A percentile compares a stretch with the other conserved stretches of the same genome.
Conservation (phyloP, 1,284 basidiomycete genomes). For the Tilletia horrida region DNA sequence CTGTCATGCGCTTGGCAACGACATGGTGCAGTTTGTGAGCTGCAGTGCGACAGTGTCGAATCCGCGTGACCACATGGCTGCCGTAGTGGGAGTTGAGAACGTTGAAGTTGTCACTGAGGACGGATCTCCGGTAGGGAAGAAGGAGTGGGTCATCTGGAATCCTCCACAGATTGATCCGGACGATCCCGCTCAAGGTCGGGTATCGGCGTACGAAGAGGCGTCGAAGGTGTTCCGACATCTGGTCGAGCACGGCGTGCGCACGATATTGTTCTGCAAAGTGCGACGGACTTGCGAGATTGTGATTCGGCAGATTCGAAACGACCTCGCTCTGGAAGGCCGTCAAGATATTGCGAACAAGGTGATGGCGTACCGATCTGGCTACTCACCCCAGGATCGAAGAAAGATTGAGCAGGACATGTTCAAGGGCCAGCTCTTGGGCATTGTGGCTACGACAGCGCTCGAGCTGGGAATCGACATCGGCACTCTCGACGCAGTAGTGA, state of each 20-base stretch:
- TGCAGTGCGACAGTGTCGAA: conserved; percentile 85
- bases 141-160: conserved; percentile 61
- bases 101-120: conserved; percentile 73
- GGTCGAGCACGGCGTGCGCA: conserved; percentile 74
- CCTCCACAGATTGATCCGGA: conserved; percentile 66
- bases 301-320: conserved; percentile 73
- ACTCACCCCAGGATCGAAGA: conserved; percentile 68
- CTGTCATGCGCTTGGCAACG: conserved; percentile 79
- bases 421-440: conserved; percentile 72
- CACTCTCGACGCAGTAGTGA: conserved; percentile 78
- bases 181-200: conserved; percentile 64
- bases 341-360: conserved; percentile 73
- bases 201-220: conserved; percentile 69
- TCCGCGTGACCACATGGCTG: conserved; percentile 59
- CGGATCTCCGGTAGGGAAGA: conserved; percentile 75
- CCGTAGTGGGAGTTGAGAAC: conserved; percentile 70
- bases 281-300: conserved; percentile 76
- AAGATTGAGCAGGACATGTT: conserved; percentile 82
- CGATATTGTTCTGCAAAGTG: conserved; percentile 85
- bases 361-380: conserved; percentile 80
- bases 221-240: conserved; percentile 73
- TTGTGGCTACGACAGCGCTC: conserved; percentile 85
- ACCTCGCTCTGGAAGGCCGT: conserved; percentile 72
- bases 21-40: conserved; percentile 69
- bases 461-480: conserved; percentile 90